A percentile compares a stretch with the other conserved stretches of the same genome.
Conservation (phyloP, 1,284 basidiomycete genomes). For the Ganoderma resinaceum region DNA sequence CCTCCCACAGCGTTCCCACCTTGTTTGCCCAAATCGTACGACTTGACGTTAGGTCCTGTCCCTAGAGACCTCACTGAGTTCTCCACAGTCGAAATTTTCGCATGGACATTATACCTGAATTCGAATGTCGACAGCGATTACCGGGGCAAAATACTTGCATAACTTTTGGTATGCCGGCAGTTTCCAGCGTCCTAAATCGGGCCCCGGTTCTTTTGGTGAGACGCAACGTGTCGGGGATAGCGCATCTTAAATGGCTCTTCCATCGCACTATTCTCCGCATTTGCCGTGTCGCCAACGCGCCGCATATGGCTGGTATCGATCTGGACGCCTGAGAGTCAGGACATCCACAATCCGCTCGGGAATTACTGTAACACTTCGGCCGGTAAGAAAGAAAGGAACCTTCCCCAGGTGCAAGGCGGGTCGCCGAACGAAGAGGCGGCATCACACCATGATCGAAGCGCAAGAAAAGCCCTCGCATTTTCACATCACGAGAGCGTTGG, state of each 20-base stretch:
- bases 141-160: neutral
- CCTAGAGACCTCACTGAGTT: neutral
- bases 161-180: neutral
- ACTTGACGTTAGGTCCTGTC: neutral
- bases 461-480: constrained; percentile 1
- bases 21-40: neutral
- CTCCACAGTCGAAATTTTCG: neutral
- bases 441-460: neutral
- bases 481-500: neutral
- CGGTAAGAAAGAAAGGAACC: neutral
- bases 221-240: neutral
- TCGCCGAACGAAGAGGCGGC: neutral
- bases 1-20: neutral
- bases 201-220: neutral
- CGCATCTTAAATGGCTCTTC: neutral
- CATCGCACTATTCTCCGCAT: neutral
- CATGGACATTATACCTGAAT: neutral
- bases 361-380: neutral
- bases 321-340: neutral
- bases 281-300: neutral
- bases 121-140: neutral
- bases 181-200: neutral
- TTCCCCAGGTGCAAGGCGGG: neutral
- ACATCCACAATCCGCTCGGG: neutral
- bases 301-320: neutral